Evolutionary conservation across 1,284 basidiomycete species (phyloP).

Genomic region (Termitomyces sp.): DNA sequence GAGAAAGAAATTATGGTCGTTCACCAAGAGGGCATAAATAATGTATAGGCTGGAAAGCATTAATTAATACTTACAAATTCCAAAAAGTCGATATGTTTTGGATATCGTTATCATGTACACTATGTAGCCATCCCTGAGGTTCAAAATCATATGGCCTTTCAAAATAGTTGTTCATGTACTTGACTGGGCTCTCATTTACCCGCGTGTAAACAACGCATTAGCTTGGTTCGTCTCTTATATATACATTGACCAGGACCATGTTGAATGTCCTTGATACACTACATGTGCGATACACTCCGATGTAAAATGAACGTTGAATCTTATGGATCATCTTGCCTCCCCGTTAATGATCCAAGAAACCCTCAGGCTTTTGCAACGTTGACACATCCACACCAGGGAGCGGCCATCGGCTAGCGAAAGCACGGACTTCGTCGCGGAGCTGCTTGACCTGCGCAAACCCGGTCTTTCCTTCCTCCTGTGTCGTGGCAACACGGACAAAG

Average conservation of each 20-base stretch:
- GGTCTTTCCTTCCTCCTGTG: constrained; percentile 64
- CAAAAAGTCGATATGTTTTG: not conserved
- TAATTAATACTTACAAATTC: not conserved
- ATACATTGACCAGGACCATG: constrained; percentile 29
- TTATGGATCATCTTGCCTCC: constrained; percentile 1
- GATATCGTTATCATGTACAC: not conserved
- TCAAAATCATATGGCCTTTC: not conserved
- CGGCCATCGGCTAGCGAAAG: constrained; percentile 85
- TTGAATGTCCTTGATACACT: constrained; percentile 38
- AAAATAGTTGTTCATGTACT: too few relatives aligned
- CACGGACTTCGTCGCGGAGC: constrained; percentile 70
- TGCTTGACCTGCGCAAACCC: constrained; percentile 69
- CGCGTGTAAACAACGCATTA: too few relatives aligned
- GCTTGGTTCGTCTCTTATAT: not conserved
- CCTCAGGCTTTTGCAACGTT: constrained; percentile 58
- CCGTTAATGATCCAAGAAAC: constrained; percentile 52
- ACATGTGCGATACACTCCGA: constrained; percentile 17
- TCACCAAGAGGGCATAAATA: constrained; percentile 1
- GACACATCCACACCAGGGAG: constrained; percentile 84
- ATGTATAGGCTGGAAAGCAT: not conserved
- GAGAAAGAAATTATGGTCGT: constrained; percentile 12
- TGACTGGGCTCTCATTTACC: too few relatives aligned
- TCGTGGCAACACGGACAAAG: constrained; percentile 83
- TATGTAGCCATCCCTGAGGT: not conserved
- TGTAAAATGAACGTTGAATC: constrained; percentile 33